Percentiles rank a stretch among this genome's conserved stretches.
phyloP scores from a whole-genome alignment of 2,329 filamentous ascomycete species.

The Diaporthe sp. region DNA sequence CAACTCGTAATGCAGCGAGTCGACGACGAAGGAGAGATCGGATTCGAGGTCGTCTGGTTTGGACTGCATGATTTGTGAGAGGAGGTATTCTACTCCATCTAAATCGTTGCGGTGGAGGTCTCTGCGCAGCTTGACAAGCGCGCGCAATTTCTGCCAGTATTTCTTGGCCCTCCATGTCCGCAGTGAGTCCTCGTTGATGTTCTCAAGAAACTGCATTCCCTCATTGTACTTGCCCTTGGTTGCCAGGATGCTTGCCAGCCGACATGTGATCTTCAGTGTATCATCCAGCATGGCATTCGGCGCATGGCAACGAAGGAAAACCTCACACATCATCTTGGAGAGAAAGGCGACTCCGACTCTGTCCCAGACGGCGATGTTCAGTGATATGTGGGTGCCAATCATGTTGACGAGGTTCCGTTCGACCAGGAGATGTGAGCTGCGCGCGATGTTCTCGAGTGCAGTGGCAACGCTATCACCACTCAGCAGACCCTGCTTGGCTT shows the following conservation, averaged over 20 bases:
- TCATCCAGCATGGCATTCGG: slow-evolving; percentile 77
- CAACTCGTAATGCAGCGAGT: slow-evolving; percentile 66
- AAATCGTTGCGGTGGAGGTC: slow-evolving; percentile 71
- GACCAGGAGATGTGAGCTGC: slow-evolving; percentile 86
- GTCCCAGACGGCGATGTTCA: slow-evolving; percentile 81
- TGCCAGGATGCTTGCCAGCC: slow-evolving; percentile 76
- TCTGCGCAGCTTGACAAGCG: slow-evolving; percentile 74
- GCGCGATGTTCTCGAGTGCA: slow-evolving; percentile 83
- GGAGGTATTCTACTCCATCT: slow-evolving; percentile 63
- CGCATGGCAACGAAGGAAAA: slow-evolving; percentile 82
- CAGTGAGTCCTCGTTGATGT: slow-evolving; percentile 58
- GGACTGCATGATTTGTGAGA: slow-evolving; percentile 67
- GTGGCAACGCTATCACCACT: slow-evolving; percentile 75
- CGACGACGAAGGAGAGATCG: slow-evolving; percentile 65
- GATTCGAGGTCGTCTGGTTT: slow-evolving; percentile 65
- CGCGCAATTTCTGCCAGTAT: slow-evolving; percentile 77
- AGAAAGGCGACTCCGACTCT: slow-evolving; percentile 75
- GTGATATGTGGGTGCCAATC: slow-evolving; percentile 80
- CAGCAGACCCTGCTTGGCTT: slow-evolving; percentile 84
- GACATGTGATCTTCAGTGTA: slow-evolving; percentile 79
- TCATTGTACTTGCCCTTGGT: slow-evolving; percentile 79
- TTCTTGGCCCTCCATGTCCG: slow-evolving; percentile 85
- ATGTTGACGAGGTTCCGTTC: slow-evolving; percentile 80
- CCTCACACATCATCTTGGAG: slow-evolving; percentile 75
- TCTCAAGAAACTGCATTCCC: slow-evolving; percentile 72